phyloP scores from a whole-genome alignment of 2,329 filamentous ascomycete genomes.

The Phyllosticta capitalensis region DNA sequence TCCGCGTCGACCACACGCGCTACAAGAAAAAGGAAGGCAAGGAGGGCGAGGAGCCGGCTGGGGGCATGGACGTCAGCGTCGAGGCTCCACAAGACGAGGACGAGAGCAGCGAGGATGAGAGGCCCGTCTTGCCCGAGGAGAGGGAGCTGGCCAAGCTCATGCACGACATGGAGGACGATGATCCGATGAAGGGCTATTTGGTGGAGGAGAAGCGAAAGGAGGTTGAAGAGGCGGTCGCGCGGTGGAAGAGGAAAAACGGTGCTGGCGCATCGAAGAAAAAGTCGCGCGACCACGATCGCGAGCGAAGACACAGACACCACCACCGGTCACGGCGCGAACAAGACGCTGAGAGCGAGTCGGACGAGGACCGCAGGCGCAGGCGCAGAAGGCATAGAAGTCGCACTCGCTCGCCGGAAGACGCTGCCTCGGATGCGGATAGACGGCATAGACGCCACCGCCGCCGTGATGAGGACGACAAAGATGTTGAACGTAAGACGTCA shows the following conservation, averaged over 20 bases:
- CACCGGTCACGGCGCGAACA: not conserved
- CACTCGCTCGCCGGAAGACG: constrained; percentile 1
- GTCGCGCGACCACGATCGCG: not conserved
- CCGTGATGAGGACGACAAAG: not conserved
- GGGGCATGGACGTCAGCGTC: constrained; percentile 47
- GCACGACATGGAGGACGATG: constrained; percentile 79
- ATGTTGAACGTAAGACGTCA: not conserved
- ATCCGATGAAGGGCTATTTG: constrained; percentile 91
- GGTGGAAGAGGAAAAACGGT: constrained; percentile 38
- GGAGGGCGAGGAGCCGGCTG: constrained; percentile 42
- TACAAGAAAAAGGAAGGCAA: constrained; percentile 80
- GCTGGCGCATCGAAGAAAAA: constrained; percentile 26
- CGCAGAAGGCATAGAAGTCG: constrained; percentile 1
- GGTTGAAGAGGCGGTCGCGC: constrained; percentile 59
- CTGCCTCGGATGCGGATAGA: not conserved
- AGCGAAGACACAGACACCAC: constrained; percentile 4
- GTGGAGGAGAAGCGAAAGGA: constrained; percentile 89
- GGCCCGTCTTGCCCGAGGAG: constrained; percentile 71
- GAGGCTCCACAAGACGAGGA: constrained; percentile 33
- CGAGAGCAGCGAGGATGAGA: constrained; percentile 31
- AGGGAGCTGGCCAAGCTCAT: constrained; percentile 66
- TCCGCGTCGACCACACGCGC: constrained; percentile 85
- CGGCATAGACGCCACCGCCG: constrained; percentile 1
- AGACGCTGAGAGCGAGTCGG: not conserved
- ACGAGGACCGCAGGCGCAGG: not conserved